Evolutionary conservation across 345 rosid genomes (phyloP), one percentile per base, ranked within the genome.

Genomic region (Anacardium occidentale): DNA sequence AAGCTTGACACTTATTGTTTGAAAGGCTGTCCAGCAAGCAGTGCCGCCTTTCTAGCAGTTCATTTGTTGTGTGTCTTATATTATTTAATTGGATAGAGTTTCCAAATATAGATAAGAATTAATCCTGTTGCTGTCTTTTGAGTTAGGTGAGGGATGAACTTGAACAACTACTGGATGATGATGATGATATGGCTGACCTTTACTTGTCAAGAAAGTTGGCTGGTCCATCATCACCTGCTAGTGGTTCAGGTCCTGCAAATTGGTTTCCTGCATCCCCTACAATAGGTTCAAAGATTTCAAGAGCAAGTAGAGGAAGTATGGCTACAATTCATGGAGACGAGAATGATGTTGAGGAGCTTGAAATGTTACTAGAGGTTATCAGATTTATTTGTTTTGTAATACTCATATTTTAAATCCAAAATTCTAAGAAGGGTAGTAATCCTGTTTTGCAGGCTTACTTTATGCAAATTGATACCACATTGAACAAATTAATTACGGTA

Each of bases 301-400:
- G 94, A 77, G 99, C 98, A 64, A 91, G 99, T 75, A 86, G 92
- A 82, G 97, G 85, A 17, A 91, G 98, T 79, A 48, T 91, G 75
- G 88, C 84, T 55, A 95, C 99, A 14, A 79, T 79, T 69, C 99
- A 82, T 65, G 97, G 90, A 20, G 98, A 95, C 20, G 98, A 95
- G 81, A 87, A 92, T 79, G 98, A 95, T 78, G 99, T 95, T 61
- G 98, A 95, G 84, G 99, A 89, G 85, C 96, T 95, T 79, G 99
- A 95, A 85, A 95, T 95, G 99, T 82, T 95, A 68, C 87, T 95
- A 22, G 99, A 95, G 98, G 99, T 94, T 77, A 34, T 29, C 21
- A 20, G 8, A 21, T 26, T 22, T 37, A 17, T 71, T 52, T 63
- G 44, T 68, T 74, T 61, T 25, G 44, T 66, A 37, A 61, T 37